phyloP scores from a whole-genome alignment of 441 rosid species.

The Adansonia grandidieri region DNA sequence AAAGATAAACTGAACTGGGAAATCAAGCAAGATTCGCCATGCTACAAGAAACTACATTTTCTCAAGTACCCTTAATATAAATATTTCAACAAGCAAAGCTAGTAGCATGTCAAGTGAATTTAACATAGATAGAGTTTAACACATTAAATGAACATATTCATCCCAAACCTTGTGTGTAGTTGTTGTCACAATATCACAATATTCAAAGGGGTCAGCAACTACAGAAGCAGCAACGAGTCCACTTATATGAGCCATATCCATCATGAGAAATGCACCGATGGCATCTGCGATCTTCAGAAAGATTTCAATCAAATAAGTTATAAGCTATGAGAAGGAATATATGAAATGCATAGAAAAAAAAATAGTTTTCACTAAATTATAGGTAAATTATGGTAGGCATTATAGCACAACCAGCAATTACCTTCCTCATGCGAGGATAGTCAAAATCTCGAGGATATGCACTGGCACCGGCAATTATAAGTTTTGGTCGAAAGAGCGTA shows the following conservation, averaged over 20 bases:
- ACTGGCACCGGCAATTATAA: slow-evolving; percentile 93
- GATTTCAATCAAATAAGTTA: slow-evolving; percentile 34
- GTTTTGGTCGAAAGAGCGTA: slow-evolving; percentile 80
- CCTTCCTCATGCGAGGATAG: slow-evolving; percentile 89
- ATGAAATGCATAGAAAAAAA: neutral
- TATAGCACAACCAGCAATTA: slow-evolving; percentile 28
- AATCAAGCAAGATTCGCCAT: no score
- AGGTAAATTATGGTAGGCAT: neutral
- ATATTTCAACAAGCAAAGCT: neutral
- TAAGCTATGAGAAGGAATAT: slow-evolving; percentile 16
- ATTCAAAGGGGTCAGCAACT: slow-evolving; percentile 78
- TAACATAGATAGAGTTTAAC: neutral
- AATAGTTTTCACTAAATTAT: neutral
- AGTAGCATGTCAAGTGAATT: neutral
- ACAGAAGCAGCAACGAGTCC: slow-evolving; percentile 94
- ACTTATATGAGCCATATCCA: slow-evolving; percentile 96
- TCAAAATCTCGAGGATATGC: slow-evolving; percentile 93
- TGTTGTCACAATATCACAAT: slow-evolving; percentile 89
- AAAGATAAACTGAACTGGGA: no score
- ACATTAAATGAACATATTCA: neutral
- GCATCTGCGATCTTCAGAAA: slow-evolving; percentile 73
- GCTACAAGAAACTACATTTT: no score
- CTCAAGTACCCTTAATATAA: neutral
- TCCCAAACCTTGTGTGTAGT: slow-evolving; percentile 82
- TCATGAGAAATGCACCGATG: slow-evolving; percentile 91